Evolutionary conservation across 108 stramenopile species (phyloP), one percentile per base, ranked within the genome.

Genomic region (Mayamaea pseudoterrestris): DNA sequence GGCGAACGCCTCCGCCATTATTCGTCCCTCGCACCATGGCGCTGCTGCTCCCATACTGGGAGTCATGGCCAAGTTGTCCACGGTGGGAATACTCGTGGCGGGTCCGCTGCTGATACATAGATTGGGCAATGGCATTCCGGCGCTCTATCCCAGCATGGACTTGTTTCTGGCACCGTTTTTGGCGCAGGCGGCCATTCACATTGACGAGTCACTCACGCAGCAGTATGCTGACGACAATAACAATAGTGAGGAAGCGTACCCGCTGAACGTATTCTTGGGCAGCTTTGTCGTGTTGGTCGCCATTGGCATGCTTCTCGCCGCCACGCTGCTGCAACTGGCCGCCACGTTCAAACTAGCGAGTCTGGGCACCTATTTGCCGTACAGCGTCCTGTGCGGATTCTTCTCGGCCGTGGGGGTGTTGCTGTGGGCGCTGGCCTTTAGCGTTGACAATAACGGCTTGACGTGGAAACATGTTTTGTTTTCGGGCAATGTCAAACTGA

Each of bases 81-180:
- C 71, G 8, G 20, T 65, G 29, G 71, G 71, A 12, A 58, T 55
- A 0, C 27, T 72, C 11, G 17, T 54, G 12, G 64, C 54, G 13
- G 39, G 47, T 4, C 60, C 65, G 14, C 17, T 62, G 6, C 66
- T 48, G 36, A 34, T 50, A 31, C 42, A 28, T 24, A 22, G 16
- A 7, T 20, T 57, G 11, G 55, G 66, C n/a, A 27, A 30, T 17
- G 50, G 59, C 35, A 46, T 72, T 23, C 71, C 71, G n/a, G 56
- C 61, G 0, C 13, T 72, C 8, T 72, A 72, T 47, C 71, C 71
- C 13, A 53, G 65, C 0, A 45, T 31, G 0, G 83, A 84, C 49
- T 52, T 84, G 56, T 84, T 84, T 49, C 27, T 78, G 52, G 83
- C 83, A 17, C 78, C 83, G 8, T 80, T 84, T 41, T 36, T 84